Evolutionary conservation across 2,329 filamentous ascomycete genomes (phyloP).

Genomic region (Nemania serpens): DNA sequence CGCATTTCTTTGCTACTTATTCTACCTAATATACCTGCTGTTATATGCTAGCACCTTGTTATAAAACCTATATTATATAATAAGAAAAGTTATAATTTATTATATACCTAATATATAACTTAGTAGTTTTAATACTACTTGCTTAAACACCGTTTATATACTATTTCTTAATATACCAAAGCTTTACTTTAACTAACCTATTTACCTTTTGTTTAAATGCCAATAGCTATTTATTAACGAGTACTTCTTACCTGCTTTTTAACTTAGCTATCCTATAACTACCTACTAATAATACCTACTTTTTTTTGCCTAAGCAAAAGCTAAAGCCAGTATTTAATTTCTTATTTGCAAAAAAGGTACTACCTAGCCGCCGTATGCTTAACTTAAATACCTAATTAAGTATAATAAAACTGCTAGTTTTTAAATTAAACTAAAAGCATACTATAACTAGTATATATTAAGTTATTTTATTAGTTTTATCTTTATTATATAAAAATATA

Average conservation of each 20-base stretch:
- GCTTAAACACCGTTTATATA: neutral
- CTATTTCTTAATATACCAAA: neutral
- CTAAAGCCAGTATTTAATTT: neutral
- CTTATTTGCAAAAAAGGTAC: too few relatives aligned
- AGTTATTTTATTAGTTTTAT: neutral
- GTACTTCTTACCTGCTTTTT: too few relatives aligned
- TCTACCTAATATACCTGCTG: neutral
- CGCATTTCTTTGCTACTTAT: neutral
- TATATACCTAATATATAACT: neutral
- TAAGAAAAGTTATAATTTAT: neutral
- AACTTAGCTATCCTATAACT: too few relatives aligned
- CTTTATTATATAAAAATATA: constrained; percentile 7
- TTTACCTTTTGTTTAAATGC: neutral
- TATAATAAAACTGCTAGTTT: neutral
- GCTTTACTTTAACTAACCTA: too few relatives aligned
- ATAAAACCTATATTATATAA: neutral
- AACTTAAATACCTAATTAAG: neutral
- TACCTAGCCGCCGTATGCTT: too few relatives aligned
- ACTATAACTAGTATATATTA: neutral
- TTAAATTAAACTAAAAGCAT: neutral
- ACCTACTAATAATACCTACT: too few relatives aligned
- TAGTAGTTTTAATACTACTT: neutral
- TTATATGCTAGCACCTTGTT: neutral
- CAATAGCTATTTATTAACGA: too few relatives aligned
- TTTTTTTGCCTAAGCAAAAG: neutral